Base-by-base conservation (phyloP, 441 rosid species). In the Capsella rubella region DNA sequence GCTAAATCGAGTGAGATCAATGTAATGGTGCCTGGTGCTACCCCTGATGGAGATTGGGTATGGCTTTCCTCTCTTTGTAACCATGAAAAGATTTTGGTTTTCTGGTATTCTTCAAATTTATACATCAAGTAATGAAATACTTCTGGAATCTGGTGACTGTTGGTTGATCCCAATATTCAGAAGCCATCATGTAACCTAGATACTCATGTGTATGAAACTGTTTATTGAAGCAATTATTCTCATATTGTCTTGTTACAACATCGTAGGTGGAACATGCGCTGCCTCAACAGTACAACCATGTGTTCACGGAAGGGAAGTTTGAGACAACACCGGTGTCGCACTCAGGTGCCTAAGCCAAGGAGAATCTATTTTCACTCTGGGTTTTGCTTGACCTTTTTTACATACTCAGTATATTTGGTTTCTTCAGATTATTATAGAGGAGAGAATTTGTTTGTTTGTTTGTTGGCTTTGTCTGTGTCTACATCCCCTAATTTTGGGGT, bases 1-100 rank as follows among this genome's bases (percentile, higher is more conserved):
- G 95, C 99, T 63, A 95, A 95, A 82, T 90, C 99, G 18, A 93
- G 93, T 68, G 98, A 95, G 85, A 86, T 91, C 82, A 95, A 95
- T 81, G 87, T 95, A 34, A 73, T 91, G 87, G 91, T 93, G 45
- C 99, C 98, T 34, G 92, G 91, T 76, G 75, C 88, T 11, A 4
- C 55, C 31, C 31, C 29, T 18, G 84, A 84, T 74, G 85, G 84
- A 56, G 99, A 95, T 67, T 85, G 90, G 99, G 99, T 95, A 89
- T 70, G 86, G 66, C 43, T 67, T 35, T 67, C 28, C 54, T n/a
- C 49, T 55, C 56, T 64, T 39, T 51, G 25, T 68, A 68, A 40
- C 53, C 32, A 62, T 67, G 57, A 47, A n/a, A 32, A 15, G 27
- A 11, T 53, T 66, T 63, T 43, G 27, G 51, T 58, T 53, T 28